Base-by-base conservation (phyloP, 257 asterid genomes). In the Parsonsia alboflavescens region DNA sequence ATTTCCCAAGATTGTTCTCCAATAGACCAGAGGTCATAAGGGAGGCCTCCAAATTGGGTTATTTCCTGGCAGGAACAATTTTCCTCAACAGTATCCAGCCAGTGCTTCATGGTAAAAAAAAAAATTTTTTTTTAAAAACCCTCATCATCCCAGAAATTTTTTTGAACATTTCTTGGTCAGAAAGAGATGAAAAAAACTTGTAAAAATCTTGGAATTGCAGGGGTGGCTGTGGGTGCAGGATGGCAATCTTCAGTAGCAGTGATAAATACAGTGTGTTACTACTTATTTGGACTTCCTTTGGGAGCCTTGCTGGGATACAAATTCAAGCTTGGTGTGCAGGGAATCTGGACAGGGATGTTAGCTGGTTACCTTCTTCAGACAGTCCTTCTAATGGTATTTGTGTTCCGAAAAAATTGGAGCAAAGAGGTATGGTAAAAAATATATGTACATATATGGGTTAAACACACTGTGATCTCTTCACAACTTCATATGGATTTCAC, bases 191-290 rank as follows among this genome's bases (percentile, higher is more conserved):
- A 33, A 33, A 33, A 3, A 10, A 58, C n/a, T 50, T 76, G 78
- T 68, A 52, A 67, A n/a, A 17, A 75, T 33, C 3, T 1, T 33
- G 89, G 97, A 33, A 33, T 33, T 33, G 84, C 88, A 90, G 97
- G 97, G 71, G 93, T 92, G 72, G 97, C 96, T 19, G 92, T 92
- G 15, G 97, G 97, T 64, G 97, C 97, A 10, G 97, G 97, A 10
- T 90, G 97, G 98, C 97, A 93, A 80, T 48, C 75, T 45, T 84
- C 88, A 1, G 97, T 93, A 2, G 98, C 98, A 0, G 19, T 84
- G 12, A 76, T 93, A 75, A 93, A 93, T 81, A 3, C 84, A 0
- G 82, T 46, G 1, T 86, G 93, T 63, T 93, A 93, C 75, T 91
- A 91, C 15, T 6, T 86, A 0, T 80, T 91, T 39, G 98, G 98